Conservation (phyloP, 495 filamentous ascomycete species). For the Astrothelium macrocarpum region DNA sequence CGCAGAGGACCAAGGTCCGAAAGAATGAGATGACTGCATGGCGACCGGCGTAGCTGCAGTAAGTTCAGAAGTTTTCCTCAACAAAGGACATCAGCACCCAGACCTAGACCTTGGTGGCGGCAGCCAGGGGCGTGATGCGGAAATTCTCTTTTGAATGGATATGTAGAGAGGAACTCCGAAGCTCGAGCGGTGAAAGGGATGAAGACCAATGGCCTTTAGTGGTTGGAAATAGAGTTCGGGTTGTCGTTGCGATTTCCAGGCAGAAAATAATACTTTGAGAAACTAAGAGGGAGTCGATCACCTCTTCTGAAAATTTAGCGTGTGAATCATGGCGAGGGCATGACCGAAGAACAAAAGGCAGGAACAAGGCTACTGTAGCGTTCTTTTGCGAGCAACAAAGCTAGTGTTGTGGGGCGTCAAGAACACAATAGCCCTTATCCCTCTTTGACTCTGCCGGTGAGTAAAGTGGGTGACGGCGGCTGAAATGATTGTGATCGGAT, state of each 20-base stretch:
- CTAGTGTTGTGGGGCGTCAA: not conserved
- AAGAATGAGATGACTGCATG: not conserved
- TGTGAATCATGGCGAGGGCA: not conserved
- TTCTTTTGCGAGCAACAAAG: not conserved
- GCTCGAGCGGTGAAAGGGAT: not conserved
- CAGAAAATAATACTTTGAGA: not conserved
- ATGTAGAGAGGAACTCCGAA: not conserved
- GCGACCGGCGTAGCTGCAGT: constrained; percentile 1
- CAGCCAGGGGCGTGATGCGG: not conserved
- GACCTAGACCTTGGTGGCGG: not conserved
- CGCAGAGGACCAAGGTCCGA: not conserved
- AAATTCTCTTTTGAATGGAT: not conserved
- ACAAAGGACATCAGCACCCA: not conserved
- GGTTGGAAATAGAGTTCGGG: not conserved
- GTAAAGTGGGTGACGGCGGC: not conserved
- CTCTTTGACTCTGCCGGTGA: not conserved
- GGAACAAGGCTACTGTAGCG: not conserved
- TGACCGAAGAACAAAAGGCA: not conserved
- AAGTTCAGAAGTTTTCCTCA: not conserved
- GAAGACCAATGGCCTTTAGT: not conserved
- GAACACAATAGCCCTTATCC: constrained; percentile 1
- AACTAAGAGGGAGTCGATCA: not conserved
- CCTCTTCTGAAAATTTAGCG: not conserved
- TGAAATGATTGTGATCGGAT: not conserved
- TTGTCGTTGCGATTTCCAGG: not conserved